Base-by-base conservation (phyloP, 768 basidiomycete genomes). In the Macrolepiota albuminosa region DNA sequence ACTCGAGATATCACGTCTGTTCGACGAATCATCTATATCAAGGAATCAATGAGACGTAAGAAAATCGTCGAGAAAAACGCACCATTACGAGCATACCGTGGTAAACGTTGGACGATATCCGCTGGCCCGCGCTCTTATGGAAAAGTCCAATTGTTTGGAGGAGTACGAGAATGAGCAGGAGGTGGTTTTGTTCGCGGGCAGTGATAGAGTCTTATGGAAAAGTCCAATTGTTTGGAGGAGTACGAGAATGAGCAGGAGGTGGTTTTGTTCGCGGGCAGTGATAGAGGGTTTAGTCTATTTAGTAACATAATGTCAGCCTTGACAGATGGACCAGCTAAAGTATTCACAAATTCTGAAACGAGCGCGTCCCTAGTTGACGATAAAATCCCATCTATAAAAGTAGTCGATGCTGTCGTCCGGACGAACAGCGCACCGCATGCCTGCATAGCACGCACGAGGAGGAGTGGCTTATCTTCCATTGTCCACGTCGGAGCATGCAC, bases 41-140 rank as follows among this genome's bases (percentile, higher is more conserved):
- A 37, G 4, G 13, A 16, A 53, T 26, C 4, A 9, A 16, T 14
- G 24, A 37, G 6, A 33, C 18, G 24, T 52, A 13, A 49, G 51
- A 8, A 26, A 16, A 26, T 13, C 3, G 10, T 1, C 21, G 2
- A 29, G 5, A 29, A 53, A 54, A 26, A 74, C 76, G 66, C 66
- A 85, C 86, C 77, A 79, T 78, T 50, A 85, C 80, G 29, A 88
- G 78, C 78, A 84, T 82, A 40, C 78, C 78, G 70, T 82, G 87
- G 66, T 82, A 86, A n/a, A 79, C 71, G 59, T 71, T 83, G 48
- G 81, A 81, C 55, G 74, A 73, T 33, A 73, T 75, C 59, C 81
- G 75, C 64, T 81, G 78, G 45, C 80, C 78, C 53, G 72, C 65
- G 55, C 75, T 77, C 70, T 81, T 79, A 65, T 81, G 83, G 67